Evolutionary conservation across 495 filamentous ascomycete genomes (phyloP).

Genomic region (Penicillium fimorum): DNA sequence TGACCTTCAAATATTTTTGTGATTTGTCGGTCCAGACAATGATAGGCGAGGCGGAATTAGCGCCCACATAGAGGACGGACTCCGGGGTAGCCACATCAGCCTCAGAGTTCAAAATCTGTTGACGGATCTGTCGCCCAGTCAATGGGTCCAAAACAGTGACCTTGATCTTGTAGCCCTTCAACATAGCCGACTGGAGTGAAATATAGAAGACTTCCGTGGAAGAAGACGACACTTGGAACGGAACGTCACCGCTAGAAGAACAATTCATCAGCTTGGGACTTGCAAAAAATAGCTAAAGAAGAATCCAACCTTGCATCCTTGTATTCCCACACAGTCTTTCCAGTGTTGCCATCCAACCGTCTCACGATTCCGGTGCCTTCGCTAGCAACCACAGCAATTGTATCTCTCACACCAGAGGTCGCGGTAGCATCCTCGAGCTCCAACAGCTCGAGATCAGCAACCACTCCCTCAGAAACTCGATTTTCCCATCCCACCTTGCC

Average conservation of each 20-base stretch:
- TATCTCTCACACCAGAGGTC: slow-evolving; percentile 56
- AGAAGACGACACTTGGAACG: slow-evolving; percentile 77
- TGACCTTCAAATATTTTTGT: slow-evolving; percentile 68
- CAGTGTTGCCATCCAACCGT: slow-evolving; percentile 69
- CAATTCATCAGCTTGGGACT: slow-evolving; percentile 21
- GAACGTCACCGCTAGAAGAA: slow-evolving; percentile 57
- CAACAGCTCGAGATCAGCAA: slow-evolving; percentile 77
- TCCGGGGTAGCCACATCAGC: slow-evolving; percentile 64
- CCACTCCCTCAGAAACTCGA: slow-evolving; percentile 51
- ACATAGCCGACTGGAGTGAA: slow-evolving; percentile 64
- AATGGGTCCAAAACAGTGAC: slow-evolving; percentile 68
- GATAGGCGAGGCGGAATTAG: slow-evolving; percentile 78
- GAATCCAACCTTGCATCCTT: slow-evolving; percentile 54
- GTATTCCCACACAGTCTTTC: slow-evolving; percentile 76
- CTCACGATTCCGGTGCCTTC: slow-evolving; percentile 55
- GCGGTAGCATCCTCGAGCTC: slow-evolving; percentile 60
- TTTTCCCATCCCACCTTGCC: slow-evolving; percentile 76
- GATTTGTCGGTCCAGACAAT: slow-evolving; percentile 77
- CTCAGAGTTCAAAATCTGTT: slow-evolving; percentile 68
- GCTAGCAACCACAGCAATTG: slow-evolving; percentile 63
- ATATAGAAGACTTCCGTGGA: slow-evolving; percentile 72
- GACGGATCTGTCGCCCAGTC: slow-evolving; percentile 64
- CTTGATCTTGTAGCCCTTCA: slow-evolving; percentile 69
- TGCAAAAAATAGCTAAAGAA: not conserved
- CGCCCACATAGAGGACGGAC: slow-evolving; percentile 75